Base-by-base conservation (phyloP, 2,329 filamentous ascomycete genomes). In the Lasiodiplodia citricola region DNA sequence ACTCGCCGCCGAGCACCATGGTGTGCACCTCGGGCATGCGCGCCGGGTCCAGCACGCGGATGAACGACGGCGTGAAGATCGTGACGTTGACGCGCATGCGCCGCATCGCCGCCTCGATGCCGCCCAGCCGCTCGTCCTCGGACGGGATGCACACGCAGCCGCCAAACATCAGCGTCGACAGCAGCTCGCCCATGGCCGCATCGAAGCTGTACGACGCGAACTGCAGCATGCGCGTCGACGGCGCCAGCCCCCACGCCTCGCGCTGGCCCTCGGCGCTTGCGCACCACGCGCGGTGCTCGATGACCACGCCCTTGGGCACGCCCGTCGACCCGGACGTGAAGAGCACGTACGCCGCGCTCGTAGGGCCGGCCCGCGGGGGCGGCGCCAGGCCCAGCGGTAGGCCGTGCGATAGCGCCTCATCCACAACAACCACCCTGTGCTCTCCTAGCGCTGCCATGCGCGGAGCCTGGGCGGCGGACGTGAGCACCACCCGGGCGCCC, bases 301-400 rank as follows among this genome's bases (percentile, higher is more conserved):
- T 58, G 37, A 25, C 41, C 10, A 35, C 44, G 6, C 96, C 96
- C 89, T 99, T 99, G 73, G 96, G 96, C 87, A 98, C 98, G 71
- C 96, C 96, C 7, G 96, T 99, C 0, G 95, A 98, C 50, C 96
- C 96, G 44, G 95, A 98, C 2, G 96, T 99, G 85, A 99, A 99
- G 68, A 99, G 91, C 69, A 99, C 25, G 14, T 66, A 66, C 23
- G 63, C 50, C 5, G 31, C 44, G 11, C 37, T 14, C 2, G 44
- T 38, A 44, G 21, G 56, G 21, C 84, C 83, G 14, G 86, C 80
- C 71, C 23, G 14, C 13, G 77, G 4, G 79, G 74, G 6, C 25
- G 28, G 28, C 28, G 28, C 28, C 28, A 7, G 28, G 28, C 28
- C 28, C 28, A 28, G 4, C 4, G 28, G 28, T 5, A 28, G 1